These are phyloP conservation scores for Acorus calamus DNA, from an alignment of 106 monocot genomes.

Conservation along the genomic window DNA sequence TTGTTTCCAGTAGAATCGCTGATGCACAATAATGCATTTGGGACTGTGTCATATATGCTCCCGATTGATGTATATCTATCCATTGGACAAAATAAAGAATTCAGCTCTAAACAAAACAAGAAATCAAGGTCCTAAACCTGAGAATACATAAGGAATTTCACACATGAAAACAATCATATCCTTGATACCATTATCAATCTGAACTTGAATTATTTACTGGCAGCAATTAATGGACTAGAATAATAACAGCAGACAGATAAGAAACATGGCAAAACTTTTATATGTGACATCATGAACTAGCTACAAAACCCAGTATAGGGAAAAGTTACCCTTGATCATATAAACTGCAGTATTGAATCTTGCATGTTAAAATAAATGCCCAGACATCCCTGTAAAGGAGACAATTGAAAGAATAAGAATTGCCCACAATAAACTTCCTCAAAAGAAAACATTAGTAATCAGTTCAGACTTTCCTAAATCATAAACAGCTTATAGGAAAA, in stretches of 20 bases:
- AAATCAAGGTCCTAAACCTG: too few relatives aligned
- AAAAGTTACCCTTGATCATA: slow-evolving; percentile 89
- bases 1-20: slow-evolving; percentile 28
- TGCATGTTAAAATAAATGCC: slow-evolving; percentile 89
- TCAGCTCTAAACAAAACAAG: too few relatives aligned
- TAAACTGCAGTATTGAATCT: slow-evolving; percentile 82
- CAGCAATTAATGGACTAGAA: too few relatives aligned
- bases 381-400: slow-evolving; percentile 75
- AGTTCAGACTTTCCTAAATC: too few relatives aligned
- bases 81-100: slow-evolving; percentile 7
- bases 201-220: too few relatives aligned
- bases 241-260: not conserved
- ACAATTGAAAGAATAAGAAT: not conserved
- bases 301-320: not conserved
- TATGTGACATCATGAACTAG: not conserved
- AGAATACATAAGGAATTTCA: too few relatives aligned
- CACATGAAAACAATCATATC: too few relatives aligned
- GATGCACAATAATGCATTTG: slow-evolving; percentile 65
- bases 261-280: not conserved
- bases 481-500: slow-evolving; percentile 8
- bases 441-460: not conserved
- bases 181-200: too few relatives aligned
- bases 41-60: slow-evolving; percentile 98
- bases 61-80: slow-evolving; percentile 96
- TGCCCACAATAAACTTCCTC: too few relatives aligned